Base-by-base conservation (phyloP, 768 basidiomycete species). In the Naganishia friedmannii region DNA sequence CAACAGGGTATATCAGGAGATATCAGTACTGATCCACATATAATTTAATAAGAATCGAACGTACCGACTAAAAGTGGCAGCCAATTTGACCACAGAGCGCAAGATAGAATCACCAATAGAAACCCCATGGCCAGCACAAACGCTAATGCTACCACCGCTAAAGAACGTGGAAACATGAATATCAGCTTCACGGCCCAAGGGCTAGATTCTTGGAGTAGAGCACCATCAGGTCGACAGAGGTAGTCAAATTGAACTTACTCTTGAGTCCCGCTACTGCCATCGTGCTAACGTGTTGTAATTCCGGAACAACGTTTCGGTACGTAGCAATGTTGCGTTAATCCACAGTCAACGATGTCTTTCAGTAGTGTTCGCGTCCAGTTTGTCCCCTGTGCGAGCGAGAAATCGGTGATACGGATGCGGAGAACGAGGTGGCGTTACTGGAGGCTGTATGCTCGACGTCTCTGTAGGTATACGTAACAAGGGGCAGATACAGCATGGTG, bases 61-160 rank as follows among this genome's bases (percentile, higher is more conserved):
- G 72, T 75, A 96, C 96, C 96, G 73, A 97, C 95, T 73, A 98
- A 86, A 63, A 99, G 85, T 39, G 96, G 96, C 26, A 98, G 85
- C 96, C 96, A 99, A 80, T 99, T 99, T 17, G 87, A 83, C 89
- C 90, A 98, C 34, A 98, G 84, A 8, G 96, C 96, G 79, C 96
- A 98, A 0, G 92, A 92, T 28, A 99, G 88, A 80, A 99, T 99
- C 77, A 98, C 91, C 78, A 98, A 87, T 69, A 99, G 83, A 84
- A 99, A 99, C n/a, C 96, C 96, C 19, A 95, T 86, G 7, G 96
- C 96, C 60, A 99, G 89, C 66, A 97, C 92, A 83, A 99, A 97
- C 1, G 96, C 94, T 55, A 99, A 88, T 66, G 97, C 85, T 76
- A 98, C 93, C 73, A 98, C 93, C 77, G 93, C 94, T 97, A 78